These are phyloP conservation scores for Chaetomium cochliodes DNA, from an alignment of 495 filamentous ascomycete genomes.

Conservation along the genomic window DNA sequence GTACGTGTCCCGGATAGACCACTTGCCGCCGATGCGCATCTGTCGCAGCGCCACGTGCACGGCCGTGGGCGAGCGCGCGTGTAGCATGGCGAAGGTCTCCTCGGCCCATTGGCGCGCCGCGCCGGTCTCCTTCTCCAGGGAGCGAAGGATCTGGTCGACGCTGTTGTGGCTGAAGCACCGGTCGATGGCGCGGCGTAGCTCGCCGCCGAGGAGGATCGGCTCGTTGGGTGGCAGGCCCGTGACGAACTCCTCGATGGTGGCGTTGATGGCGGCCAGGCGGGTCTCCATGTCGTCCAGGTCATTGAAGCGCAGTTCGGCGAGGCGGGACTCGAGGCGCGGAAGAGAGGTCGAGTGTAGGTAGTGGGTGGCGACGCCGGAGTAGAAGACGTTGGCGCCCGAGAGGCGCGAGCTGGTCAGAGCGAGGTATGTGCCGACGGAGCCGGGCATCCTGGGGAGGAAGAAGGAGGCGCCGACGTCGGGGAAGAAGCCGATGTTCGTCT, in stretches of 20 bases:
- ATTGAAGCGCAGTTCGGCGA: constrained; percentile 83
- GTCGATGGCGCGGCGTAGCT: constrained; percentile 75
- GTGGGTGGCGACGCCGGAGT: constrained; percentile 85
- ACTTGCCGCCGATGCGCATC: constrained; percentile 69
- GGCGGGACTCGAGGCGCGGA: constrained; percentile 72
- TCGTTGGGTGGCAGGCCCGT: constrained; percentile 75
- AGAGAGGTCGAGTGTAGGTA: constrained; percentile 88
- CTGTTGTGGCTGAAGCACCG: constrained; percentile 68
- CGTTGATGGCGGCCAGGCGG: constrained; percentile 69
- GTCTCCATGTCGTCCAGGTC: constrained; percentile 62
- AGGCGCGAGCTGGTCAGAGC: constrained; percentile 82
- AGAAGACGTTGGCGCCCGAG: constrained; percentile 77
- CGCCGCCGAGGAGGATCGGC: constrained; percentile 61
- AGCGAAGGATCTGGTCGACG: constrained; percentile 66
- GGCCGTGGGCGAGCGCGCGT: constrained; percentile 74
- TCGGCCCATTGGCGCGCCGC: constrained; percentile 65
- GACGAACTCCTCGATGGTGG: constrained; percentile 86
- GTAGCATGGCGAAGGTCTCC: constrained; percentile 67
- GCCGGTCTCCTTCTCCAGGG: constrained; percentile 59
- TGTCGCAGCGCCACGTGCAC: constrained; percentile 78
- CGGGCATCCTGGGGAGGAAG: constrained; percentile 87
- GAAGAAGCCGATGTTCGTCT: constrained; percentile 97
- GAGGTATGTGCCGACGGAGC: constrained; percentile 81
- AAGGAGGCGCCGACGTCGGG: constrained; percentile 95
- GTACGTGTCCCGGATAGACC: constrained; percentile 82